A percentile compares a stretch with the other conserved stretches of the same genome.
Conservation (phyloP, 83 land plant genomes). For the Diphasiastrum complanatum region DNA sequence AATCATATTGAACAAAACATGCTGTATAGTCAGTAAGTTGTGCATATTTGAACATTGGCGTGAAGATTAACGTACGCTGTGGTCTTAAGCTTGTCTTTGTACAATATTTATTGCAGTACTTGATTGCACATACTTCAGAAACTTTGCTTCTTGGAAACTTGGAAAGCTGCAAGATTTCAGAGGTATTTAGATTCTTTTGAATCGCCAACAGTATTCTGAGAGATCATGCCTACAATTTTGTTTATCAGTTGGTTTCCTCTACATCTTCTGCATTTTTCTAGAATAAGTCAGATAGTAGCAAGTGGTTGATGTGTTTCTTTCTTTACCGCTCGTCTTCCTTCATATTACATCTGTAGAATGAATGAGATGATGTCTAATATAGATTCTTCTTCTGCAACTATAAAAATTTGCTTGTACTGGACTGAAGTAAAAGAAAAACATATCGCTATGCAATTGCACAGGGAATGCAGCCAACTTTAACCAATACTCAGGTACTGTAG, state of each 20-base stretch:
- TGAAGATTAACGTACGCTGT: no score
- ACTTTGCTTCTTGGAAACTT: constrained; percentile 34
- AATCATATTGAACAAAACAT: no score
- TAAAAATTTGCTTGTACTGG: no score
- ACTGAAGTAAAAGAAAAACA: background rate
- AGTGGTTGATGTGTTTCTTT: no score
- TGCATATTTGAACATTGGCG: no score
- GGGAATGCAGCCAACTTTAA: no score
- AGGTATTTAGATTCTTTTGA: constrained; percentile 12
- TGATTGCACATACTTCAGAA: constrained; percentile 34
- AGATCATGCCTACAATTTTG: background rate
- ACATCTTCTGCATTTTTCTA: no score
- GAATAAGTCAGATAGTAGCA: no score
- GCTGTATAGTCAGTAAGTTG: no score
- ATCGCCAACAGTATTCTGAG: background rate
- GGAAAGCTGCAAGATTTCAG: constrained; percentile 31
- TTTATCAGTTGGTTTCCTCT: constrained; percentile 5
- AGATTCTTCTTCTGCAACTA: background rate
- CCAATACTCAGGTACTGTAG: no score
- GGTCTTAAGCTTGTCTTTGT: no score
- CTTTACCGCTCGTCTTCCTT: no score
- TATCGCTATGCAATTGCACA: background rate
- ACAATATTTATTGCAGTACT: constrained; percentile 19
- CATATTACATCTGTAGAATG: background rate
- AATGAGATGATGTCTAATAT: background rate